phyloP scores from a whole-genome alignment of 345 rosid genomes.

The Hibiscus tridactylites region DNA sequence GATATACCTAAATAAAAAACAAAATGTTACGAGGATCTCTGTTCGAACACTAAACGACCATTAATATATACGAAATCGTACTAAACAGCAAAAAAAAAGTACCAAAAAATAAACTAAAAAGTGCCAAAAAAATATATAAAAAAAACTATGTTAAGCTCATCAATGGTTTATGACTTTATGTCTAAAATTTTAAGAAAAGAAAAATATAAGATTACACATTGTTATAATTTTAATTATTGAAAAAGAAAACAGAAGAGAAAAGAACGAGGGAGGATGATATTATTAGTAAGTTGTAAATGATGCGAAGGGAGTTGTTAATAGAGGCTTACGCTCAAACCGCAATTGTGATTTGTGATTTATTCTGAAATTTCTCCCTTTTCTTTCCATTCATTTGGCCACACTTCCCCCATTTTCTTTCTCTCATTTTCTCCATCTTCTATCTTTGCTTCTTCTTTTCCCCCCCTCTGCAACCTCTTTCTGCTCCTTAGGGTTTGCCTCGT shows the following conservation, averaged over 20 bases:
- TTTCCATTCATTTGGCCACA: neutral
- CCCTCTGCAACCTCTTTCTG: neutral
- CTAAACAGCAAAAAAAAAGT: too few relatives aligned
- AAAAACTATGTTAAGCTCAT: too few relatives aligned
- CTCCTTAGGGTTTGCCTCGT: neutral
- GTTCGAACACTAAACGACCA: too few relatives aligned
- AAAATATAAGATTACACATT: neutral
- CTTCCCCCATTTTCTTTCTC: neutral
- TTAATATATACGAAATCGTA: too few relatives aligned
- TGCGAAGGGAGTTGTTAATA: neutral
- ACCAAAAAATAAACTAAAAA: too few relatives aligned
- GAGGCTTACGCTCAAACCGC: conserved; percentile 19
- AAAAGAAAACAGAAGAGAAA: too few relatives aligned
- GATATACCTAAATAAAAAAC: too few relatives aligned
- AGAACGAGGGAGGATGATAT: neutral
- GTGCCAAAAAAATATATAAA: too few relatives aligned
- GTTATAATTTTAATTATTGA: conserved; percentile 17
- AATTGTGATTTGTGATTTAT: neutral
- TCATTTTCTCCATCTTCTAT: neutral
- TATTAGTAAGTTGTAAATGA: neutral
- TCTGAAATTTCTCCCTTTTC: neutral
- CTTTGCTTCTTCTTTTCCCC: neutral
- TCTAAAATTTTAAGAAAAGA: too few relatives aligned
- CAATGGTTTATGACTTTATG: too few relatives aligned
- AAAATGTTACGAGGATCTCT: too few relatives aligned